Percentiles rank a stretch among this genome's conserved stretches.
phyloP scores from a whole-genome alignment of 805 yeast species.

The Monosporozyma unispora region DNA sequence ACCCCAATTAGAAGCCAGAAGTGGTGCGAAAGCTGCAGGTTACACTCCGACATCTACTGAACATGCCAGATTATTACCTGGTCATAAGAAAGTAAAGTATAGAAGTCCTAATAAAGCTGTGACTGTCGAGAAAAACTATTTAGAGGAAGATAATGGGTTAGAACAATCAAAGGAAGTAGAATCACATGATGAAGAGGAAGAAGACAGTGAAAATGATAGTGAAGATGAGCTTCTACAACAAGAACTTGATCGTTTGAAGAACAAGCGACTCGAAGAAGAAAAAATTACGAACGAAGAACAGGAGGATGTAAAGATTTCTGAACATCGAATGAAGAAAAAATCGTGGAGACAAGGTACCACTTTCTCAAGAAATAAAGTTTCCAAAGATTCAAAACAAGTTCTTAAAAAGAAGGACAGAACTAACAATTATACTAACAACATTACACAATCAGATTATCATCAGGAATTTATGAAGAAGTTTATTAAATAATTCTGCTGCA shows the following conservation, averaged over 20 bases:
- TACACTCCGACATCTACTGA: slow-evolving; percentile 37
- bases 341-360: slow-evolving; percentile 21
- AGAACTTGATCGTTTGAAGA: not conserved
- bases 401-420: not conserved
- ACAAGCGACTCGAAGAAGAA: slow-evolving; percentile 11
- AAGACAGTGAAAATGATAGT: slow-evolving; percentile 9
- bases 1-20: slow-evolving; percentile 60
- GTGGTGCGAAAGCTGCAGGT: slow-evolving; percentile 36
- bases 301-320: not conserved
- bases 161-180: not conserved
- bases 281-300: slow-evolving; percentile 8
- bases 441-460: slow-evolving; percentile 35
- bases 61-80: slow-evolving; percentile 47
- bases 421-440: slow-evolving; percentile 28
- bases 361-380: slow-evolving; percentile 17
- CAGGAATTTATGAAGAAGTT: slow-evolving; percentile 35
- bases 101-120: not conserved
- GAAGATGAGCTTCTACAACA: slow-evolving; percentile 14
- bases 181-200: slow-evolving; percentile 26
- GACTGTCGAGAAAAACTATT: slow-evolving; percentile 2
- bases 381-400: slow-evolving; percentile 15
- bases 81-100: slow-evolving; percentile 44
- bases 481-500: slow-evolving; percentile 19
- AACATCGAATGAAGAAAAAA: not conserved
- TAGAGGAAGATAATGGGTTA: slow-evolving; percentile 1